Conservation (phyloP, 495 filamentous ascomycete species). For the Evernia prunastri region DNA sequence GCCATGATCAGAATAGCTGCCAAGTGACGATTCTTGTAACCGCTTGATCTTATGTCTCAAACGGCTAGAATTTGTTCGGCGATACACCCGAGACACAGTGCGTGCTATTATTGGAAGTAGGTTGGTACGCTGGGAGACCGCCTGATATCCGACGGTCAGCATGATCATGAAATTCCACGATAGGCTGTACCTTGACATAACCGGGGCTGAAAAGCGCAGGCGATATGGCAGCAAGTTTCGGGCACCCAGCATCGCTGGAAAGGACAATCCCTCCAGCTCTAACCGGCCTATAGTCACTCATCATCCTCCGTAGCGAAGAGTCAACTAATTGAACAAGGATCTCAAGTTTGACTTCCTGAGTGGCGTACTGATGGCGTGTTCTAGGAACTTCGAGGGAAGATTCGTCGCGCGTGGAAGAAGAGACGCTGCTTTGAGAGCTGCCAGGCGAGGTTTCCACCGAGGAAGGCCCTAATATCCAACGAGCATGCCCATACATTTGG, state of each 20-base stretch:
- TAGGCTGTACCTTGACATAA: constrained; percentile 34
- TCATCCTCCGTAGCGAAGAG: constrained; percentile 29
- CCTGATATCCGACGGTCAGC: constrained; percentile 27
- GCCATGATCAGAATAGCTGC: not conserved
- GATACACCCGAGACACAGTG: constrained; percentile 4
- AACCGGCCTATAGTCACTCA: constrained; percentile 20
- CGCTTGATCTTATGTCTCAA: constrained; percentile 9
- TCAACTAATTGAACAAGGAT: constrained; percentile 25
- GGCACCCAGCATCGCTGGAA: constrained; percentile 13
- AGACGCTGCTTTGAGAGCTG: constrained; percentile 1
- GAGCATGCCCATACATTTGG: not conserved
- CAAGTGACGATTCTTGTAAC: not conserved
- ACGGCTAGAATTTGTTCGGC: constrained; percentile 2
- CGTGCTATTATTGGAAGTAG: constrained; percentile 33
- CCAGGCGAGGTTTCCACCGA: not conserved
- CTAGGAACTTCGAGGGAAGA: not conserved
- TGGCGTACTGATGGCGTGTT: not conserved
- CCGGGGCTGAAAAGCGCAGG: constrained; percentile 35
- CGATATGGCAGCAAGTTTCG: constrained; percentile 29
- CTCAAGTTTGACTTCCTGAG: constrained; percentile 10
- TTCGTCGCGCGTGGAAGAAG: not conserved
- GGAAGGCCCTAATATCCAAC: not conserved
- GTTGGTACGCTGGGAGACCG: constrained; percentile 36
- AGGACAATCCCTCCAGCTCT: constrained; percentile 8
- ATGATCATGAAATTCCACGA: not conserved